These are phyloP conservation scores for Benincasa hispida DNA, from an alignment of 306 rosid species.

Conservation along the genomic window DNA sequence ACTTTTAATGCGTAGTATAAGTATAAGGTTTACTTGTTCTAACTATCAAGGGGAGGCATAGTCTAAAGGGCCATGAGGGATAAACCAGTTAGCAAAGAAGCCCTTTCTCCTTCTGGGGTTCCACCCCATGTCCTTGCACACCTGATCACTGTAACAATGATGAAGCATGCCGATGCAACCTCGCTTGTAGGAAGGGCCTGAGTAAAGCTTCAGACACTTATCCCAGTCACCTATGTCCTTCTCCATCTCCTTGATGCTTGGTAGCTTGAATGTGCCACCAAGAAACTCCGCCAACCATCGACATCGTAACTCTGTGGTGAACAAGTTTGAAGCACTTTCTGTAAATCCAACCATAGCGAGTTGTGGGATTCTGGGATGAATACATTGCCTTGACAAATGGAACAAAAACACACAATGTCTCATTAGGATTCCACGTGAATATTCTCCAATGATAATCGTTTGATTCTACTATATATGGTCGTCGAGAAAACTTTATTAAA, in stretches of 20 bases:
- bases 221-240: constrained; percentile 37
- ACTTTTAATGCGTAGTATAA: no score
- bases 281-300: constrained; percentile 56
- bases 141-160: constrained; percentile 38
- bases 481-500: no score
- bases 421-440: not conserved
- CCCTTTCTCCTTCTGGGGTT: constrained; percentile 48
- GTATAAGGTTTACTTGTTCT: no score
- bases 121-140: constrained; percentile 70
- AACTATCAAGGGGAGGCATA: constrained; percentile 19
- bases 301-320: constrained; percentile 52
- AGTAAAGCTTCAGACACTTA: constrained; percentile 15
- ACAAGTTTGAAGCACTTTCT: constrained; percentile 30
- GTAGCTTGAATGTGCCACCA: constrained; percentile 36
- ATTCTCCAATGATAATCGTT: no score
- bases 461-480: no score
- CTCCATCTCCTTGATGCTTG: constrained; percentile 51
- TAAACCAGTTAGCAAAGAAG: constrained; percentile 36
- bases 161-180: constrained; percentile 36
- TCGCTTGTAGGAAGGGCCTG: constrained; percentile 29
- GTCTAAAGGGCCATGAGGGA: constrained; percentile 52
- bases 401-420: not conserved
- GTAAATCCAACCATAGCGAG: constrained; percentile 39
- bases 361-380: constrained; percentile 34
- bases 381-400: constrained; percentile 19